phyloP scores from a whole-genome alignment of 257 asterid species.

The Solanum tacnaense region DNA sequence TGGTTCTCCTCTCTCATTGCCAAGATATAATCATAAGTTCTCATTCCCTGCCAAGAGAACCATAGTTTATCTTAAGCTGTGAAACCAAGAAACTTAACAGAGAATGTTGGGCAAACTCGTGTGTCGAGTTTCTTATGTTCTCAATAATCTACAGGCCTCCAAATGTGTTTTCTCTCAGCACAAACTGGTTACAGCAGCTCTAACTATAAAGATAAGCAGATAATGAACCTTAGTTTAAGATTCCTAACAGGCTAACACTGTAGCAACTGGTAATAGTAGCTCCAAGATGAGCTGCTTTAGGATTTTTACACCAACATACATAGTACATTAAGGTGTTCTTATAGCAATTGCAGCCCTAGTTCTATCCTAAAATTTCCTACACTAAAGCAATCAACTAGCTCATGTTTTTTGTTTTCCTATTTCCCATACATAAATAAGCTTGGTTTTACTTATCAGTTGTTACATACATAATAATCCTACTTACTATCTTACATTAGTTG shows the following conservation, averaged over 20 bases:
- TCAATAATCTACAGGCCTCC: background rate
- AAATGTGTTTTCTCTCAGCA: background rate
- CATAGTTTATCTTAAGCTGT: background rate
- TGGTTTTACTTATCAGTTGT: background rate
- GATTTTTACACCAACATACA: background rate
- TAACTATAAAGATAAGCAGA: background rate
- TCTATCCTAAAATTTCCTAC: background rate
- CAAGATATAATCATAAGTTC: slow-evolving; percentile 86
- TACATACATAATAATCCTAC: background rate
- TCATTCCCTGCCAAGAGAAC: slow-evolving; percentile 68
- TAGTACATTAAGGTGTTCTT: background rate
- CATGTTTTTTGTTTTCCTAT: background rate
- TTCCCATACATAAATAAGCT: background rate
- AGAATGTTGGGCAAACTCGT: background rate
- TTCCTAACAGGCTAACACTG: background rate
- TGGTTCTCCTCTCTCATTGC: slow-evolving; percentile 86
- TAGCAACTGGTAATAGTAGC: background rate
- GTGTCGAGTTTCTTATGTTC: background rate
- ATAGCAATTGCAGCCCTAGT: background rate
- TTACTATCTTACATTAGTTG: background rate
- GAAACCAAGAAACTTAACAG: background rate
- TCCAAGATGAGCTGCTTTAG: background rate
- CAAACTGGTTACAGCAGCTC: background rate
- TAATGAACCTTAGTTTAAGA: background rate
- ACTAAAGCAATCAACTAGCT: background rate